These are phyloP conservation scores for Talaromyces nanjingensis DNA, from an alignment of 495 filamentous ascomycete species.

Conservation along the genomic window DNA sequence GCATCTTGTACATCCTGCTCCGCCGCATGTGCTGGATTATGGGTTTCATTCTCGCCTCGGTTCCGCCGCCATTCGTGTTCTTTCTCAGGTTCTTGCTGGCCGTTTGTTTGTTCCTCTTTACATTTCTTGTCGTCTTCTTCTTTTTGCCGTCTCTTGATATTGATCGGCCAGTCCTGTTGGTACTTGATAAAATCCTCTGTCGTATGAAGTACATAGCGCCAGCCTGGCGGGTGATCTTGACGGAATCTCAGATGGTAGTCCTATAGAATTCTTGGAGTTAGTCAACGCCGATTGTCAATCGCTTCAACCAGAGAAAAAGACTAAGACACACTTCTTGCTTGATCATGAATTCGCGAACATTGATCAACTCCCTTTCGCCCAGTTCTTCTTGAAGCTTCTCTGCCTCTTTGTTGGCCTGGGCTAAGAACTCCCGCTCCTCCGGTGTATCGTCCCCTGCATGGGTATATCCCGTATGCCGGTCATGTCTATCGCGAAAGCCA, in stretches of 20 bases:
- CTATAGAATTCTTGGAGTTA: background rate
- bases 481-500: constrained; percentile 11
- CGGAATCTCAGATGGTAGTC: constrained; percentile 14
- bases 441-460: constrained; percentile 12
- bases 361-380: constrained; percentile 11
- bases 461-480: constrained; percentile 13
- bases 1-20: background rate
- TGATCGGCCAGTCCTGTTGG: constrained; percentile 13
- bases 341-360: constrained; percentile 14
- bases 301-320: background rate
- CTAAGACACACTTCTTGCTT: constrained; percentile 12
- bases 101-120: constrained; percentile 6
- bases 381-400: constrained; percentile 19
- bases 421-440: background rate
- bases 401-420: constrained; percentile 10
- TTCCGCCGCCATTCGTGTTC: constrained; percentile 10
- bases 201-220: constrained; percentile 17
- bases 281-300: background rate
- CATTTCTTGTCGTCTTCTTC: constrained; percentile 4
- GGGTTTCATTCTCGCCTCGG: constrained; percentile 6
- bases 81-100: constrained; percentile 12
- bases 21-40: background rate
- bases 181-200: constrained; percentile 16
- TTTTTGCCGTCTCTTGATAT: constrained; percentile 13
- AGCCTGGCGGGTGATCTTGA: constrained; percentile 12